A percentile compares a stretch with the other conserved stretches of the same genome.
These are phyloP conservation scores for Dioscorea cayenensis DNA, from an alignment of 116 monocot species.

Conservation along the genomic window DNA sequence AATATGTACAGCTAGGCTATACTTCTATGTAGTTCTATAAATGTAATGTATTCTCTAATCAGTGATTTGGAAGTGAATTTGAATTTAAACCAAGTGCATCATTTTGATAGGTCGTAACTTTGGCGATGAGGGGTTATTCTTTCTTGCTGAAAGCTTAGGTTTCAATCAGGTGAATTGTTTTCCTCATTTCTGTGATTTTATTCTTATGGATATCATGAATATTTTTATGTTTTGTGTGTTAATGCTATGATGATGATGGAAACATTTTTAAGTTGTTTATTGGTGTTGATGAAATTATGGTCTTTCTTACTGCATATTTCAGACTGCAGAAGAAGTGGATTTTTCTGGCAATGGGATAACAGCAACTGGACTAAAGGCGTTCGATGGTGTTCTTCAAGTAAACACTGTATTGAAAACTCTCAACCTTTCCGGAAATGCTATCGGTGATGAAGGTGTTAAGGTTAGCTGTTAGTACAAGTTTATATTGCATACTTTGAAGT, in stretches of 20 bases:
- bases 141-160: constrained; percentile 91
- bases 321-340: constrained; percentile 94
- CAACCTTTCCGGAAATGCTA: constrained; percentile 92
- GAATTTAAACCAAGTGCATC: not conserved
- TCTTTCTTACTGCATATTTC: constrained; percentile 5
- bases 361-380: constrained; percentile 75
- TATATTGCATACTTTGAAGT: not conserved
- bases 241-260: not conserved
- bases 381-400: constrained; percentile 92
- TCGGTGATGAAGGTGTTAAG: constrained; percentile 97
- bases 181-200: not conserved
- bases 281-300: not conserved
- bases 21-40: not conserved
- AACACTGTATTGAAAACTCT: constrained; percentile 74
- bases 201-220: not conserved
- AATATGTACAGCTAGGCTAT: not conserved
- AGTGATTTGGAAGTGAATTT: not conserved
- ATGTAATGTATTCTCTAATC: too few relatives aligned
- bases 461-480: constrained; percentile 20
- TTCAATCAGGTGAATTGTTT: constrained; percentile 74
- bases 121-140: constrained; percentile 93
- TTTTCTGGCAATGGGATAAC: constrained; percentile 98
- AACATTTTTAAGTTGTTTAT: not conserved
- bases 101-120: constrained; percentile 71
- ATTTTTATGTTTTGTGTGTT: not conserved